Base-by-base conservation (phyloP, 805 yeast genomes). In the Starmerella riodocensis region DNA sequence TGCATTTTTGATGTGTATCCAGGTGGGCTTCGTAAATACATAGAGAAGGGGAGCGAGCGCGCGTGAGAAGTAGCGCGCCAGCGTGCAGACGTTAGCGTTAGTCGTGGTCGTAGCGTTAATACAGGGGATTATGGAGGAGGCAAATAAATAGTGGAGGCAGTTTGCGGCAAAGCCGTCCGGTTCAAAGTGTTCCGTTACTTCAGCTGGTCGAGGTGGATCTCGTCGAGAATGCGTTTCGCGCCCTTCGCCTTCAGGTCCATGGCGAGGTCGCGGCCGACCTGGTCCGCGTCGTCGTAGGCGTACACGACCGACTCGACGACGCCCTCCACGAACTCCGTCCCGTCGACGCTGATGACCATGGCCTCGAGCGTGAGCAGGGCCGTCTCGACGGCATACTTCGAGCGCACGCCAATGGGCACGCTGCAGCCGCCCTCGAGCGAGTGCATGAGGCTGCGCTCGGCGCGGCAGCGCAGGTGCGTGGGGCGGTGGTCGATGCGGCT, bases 401-500 rank as follows among this genome's bases (percentile, higher is more conserved):
- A 67, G 47, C 74, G 70, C 22, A 84, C 94, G 37, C 98, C 98
- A 48, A 91, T 81, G 6, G 98, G 98, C 14, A 91, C 96, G 1
- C 95, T 83, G 61, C 98, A 91, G 7, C 98, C 98, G 45, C 97
- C 98, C 63, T 91, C 97, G 43, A 91, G 69, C 19, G 79, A 69
- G 59, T 88, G 71, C 82, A 91, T 73, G 46, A 91, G 63, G 6
- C 88, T 67, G 52, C 98, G 71, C 61, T 91, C 98, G 3, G 95
- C 93, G 6, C 74, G 59, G 59, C 97, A 86, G 50, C 93, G 70
- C 43, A 75, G 61, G 1, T 85, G 71, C 3, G 93, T 69, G 5
- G 73, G 67, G 31, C 63, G 58, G 57, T 85, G 77, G 50, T 76
- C 77, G 45, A 88, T 73, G 41, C 71, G 66, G 14, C 67, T 59